These are phyloP conservation scores for Ramularia endophylla DNA, from an alignment of 2,329 filamentous ascomycete genomes.

Conservation along the genomic window DNA sequence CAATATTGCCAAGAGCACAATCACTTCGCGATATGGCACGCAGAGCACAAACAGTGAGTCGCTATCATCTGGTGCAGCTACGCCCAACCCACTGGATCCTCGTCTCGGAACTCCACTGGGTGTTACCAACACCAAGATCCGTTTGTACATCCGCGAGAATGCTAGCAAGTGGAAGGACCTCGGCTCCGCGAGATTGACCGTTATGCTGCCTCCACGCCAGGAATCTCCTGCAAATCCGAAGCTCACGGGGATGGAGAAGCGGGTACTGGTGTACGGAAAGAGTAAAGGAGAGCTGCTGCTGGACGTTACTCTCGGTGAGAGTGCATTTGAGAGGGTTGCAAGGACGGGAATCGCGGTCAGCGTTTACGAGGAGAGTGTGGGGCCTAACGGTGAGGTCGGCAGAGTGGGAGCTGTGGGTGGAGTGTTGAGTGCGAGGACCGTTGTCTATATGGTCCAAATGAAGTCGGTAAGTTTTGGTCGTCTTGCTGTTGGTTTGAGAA, in stretches of 20 bases:
- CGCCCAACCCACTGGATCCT: conserved; percentile 28
- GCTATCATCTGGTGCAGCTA: conserved; percentile 42
- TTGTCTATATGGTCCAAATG: conserved; percentile 57
- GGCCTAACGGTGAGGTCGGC: conserved; percentile 50
- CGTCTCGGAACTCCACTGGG: conserved; percentile 47
- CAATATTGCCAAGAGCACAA: conserved; percentile 74
- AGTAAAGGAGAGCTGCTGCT: conserved; percentile 63
- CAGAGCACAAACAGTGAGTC: conserved; percentile 54
- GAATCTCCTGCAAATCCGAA: conserved; percentile 30
- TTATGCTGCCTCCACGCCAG: conserved; percentile 62
- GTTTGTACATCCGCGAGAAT: conserved; percentile 72
- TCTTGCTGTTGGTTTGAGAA: neutral
- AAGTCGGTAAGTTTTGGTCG: conserved; percentile 30
- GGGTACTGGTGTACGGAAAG: conserved; percentile 71
- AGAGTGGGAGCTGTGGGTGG: conserved; percentile 51
- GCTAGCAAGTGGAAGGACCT: conserved; percentile 84
- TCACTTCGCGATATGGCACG: conserved; percentile 53
- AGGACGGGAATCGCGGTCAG: conserved; percentile 82
- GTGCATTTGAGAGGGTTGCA: conserved; percentile 77
- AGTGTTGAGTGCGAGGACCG: conserved; percentile 48
- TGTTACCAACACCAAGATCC: conserved; percentile 75
- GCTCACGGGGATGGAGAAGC: conserved; percentile 64
- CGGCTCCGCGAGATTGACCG: conserved; percentile 75
- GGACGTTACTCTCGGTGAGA: conserved; percentile 78
- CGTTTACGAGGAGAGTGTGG: conserved; percentile 64